Conservation (phyloP, 179 eudicot species). For the Vitellaria paradoxa region DNA sequence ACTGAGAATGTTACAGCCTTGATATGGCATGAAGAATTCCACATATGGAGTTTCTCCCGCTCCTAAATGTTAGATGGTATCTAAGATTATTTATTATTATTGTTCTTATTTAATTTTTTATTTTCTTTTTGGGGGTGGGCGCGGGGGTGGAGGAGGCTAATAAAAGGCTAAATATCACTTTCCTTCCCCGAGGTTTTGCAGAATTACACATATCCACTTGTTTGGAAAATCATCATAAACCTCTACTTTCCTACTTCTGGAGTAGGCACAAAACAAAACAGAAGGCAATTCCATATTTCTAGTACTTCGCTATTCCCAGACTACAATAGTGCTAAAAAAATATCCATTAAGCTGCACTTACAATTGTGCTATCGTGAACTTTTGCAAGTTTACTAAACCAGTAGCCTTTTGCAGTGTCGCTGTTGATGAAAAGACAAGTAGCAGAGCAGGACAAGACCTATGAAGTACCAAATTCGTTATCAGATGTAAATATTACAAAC, state of each 20-base stretch:
- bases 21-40: background rate
- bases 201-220: no score
- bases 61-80: background rate
- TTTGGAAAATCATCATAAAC: no score
- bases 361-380: background rate
- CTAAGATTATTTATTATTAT: no score
- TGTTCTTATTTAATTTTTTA: no score
- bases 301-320: background rate
- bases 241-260: no score
- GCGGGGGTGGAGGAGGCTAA: no score
- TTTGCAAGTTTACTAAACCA: background rate
- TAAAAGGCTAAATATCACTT: no score
- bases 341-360: background rate
- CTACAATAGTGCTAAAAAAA: background rate
- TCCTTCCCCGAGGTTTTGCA: no score
- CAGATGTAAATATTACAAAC: constrained; percentile 22
- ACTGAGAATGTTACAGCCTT: background rate
- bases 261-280: background rate
- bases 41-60: background rate
- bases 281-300: background rate
- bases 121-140: no score
- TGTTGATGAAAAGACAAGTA: constrained; percentile 62
- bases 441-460: constrained; percentile 33
- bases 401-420: constrained; percentile 54
- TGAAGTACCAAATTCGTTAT: constrained; percentile 28